Percentiles rank a stretch among this genome's conserved stretches.
Conservation (phyloP, 108 stramenopile genomes). For the Epithemia pelagica region DNA sequence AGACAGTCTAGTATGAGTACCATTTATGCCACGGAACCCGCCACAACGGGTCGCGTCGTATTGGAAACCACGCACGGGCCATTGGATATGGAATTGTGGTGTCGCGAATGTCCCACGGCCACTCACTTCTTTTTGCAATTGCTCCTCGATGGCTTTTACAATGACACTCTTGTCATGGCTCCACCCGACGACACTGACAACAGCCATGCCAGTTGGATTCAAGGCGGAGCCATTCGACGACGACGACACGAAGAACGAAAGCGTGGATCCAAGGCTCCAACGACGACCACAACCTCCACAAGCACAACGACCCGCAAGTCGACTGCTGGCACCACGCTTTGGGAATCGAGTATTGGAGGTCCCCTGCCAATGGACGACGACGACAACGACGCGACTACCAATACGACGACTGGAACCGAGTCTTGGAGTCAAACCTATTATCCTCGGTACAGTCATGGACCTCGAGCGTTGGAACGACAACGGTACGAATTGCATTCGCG, state of each 20-base stretch:
- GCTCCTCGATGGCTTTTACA: constrained; percentile 84
- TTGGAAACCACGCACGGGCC: constrained; percentile 91
- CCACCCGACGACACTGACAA: not conserved
- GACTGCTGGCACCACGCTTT: not conserved
- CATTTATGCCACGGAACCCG: constrained; percentile 94
- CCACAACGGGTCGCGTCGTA: constrained; percentile 71
- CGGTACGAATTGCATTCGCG: constrained; percentile 80
- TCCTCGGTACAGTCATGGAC: constrained; percentile 24
- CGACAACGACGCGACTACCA: not conserved
- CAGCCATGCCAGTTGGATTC: constrained; percentile 89
- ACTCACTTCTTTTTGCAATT: constrained; percentile 88
- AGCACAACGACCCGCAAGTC: constrained; percentile 9
- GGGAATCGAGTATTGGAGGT: not conserved
- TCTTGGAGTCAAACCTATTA: constrained; percentile 11
- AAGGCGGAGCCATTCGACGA: constrained; percentile 66
- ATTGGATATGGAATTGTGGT: constrained; percentile 86
- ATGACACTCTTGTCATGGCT: constrained; percentile 42
- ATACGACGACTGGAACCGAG: not conserved
- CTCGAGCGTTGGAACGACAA: constrained; percentile 46
- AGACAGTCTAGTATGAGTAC: constrained; percentile 57
- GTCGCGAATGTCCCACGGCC: constrained; percentile 85
- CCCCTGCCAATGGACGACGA: too few species aligned
- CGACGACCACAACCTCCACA: constrained; percentile 15
- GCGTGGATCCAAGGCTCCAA: constrained; percentile 6
- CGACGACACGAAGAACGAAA: not conserved